Base-by-base conservation (phyloP, 805 yeast genomes). In the Wickerhamomyces tratensis region DNA sequence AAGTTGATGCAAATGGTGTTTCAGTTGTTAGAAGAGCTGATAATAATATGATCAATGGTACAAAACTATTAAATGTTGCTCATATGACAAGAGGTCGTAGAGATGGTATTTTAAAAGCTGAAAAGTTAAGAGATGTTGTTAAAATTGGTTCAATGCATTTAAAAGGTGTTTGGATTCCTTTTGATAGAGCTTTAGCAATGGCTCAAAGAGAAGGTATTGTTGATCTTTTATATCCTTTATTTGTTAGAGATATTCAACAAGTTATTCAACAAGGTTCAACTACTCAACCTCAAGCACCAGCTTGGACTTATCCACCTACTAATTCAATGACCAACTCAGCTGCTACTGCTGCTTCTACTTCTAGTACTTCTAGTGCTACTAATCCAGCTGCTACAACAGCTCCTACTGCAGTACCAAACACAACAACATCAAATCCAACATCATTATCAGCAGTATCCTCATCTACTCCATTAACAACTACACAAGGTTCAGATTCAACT, bases 91-190 rank as follows among this genome's bases (percentile, higher is more conserved):
- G 95, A 48, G 95, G 95, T 27, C 74, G 91, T 50, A 70, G 95
- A 54, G 95, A 85, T 59, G 94, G 95, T 15, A 79, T 85, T 47
- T 68, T 85, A 48, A 85, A 85, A 64, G 76, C 81, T 45, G 93
- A 84, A 58, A 79, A 80, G 53, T 72, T 77, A 37, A 70, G 93
- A 36, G 86, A 82, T 56, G 94, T 85, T 25, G 91, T 85, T 37
- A 85, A 85, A 62, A 81, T 83, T 46, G 95, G 95, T 5, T 79
- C 88, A 12, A 84, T 85, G 89, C 89, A 85, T 60, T 67, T 85
- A 52, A 85, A 85, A 64, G 95, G 95, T 35, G 94, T 85, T 39
- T 85, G 95, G 95, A 83, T 85, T 45, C 94, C 95, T 2, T 83
- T 82, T 56, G 91, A 84, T 48, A 68, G 93, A 40, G 95, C 94